phyloP scores from a whole-genome alignment of 2,329 filamentous ascomycete species.

The Fusarium redolens region DNA sequence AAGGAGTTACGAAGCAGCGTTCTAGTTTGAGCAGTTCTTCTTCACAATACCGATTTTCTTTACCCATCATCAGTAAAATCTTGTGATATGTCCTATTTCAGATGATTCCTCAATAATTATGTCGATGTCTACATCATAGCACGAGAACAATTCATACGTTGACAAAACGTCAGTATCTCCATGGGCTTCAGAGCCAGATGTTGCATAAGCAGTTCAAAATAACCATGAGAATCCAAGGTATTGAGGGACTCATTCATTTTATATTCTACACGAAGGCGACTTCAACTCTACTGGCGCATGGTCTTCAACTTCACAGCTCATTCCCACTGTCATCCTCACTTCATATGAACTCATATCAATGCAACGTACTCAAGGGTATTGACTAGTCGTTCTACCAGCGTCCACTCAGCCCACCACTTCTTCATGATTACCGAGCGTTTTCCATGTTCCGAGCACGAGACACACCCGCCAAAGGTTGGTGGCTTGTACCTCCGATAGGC shows the following conservation, averaged over 20 bases:
- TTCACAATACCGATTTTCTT: constrained; percentile 13
- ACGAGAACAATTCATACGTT: too few relatives aligned
- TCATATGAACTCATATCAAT: neutral
- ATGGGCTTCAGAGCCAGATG: neutral
- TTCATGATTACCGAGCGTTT: neutral
- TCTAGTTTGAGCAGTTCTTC: neutral
- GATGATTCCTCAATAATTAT: neutral
- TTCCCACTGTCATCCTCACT: neutral
- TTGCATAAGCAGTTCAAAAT: neutral
- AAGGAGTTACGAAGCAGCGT: neutral
- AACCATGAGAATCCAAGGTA: neutral
- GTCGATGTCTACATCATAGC: neutral
- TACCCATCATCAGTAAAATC: neutral
- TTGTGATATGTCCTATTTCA: neutral
- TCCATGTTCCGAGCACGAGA: constrained; percentile 7
- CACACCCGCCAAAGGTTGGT: neutral
- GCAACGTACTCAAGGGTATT: neutral
- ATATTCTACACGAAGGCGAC: neutral
- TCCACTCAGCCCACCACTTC: neutral
- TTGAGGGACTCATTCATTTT: neutral
- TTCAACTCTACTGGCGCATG: neutral
- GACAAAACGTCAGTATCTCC: neutral
- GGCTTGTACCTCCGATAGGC: constrained; percentile 8
- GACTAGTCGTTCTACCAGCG: neutral
- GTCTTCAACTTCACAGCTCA: neutral